Conservation (phyloP, 352 stramenopile species). For the Aphanomyces cochlioides region DNA sequence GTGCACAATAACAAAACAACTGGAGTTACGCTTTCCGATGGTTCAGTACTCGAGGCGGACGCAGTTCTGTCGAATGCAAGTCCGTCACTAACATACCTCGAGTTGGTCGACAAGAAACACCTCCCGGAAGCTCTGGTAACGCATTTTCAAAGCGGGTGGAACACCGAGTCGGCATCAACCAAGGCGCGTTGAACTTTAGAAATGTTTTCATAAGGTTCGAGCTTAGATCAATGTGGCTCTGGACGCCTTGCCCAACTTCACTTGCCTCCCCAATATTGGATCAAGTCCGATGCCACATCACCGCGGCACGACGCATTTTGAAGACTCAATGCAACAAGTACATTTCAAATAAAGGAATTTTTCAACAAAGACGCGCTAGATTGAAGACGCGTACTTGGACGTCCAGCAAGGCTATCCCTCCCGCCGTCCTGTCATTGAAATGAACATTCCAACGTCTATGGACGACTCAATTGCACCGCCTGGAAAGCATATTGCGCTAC, state of each 20-base stretch:
- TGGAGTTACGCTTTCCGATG: slow-evolving; percentile 63
- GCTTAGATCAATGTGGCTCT: slow-evolving; percentile 87
- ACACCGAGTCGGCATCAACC: slow-evolving; percentile 70
- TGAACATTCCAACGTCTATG: slow-evolving; percentile 87
- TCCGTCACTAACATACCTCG: slow-evolving; percentile 76
- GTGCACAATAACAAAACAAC: slow-evolving; percentile 42
- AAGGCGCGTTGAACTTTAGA: slow-evolving; percentile 42
- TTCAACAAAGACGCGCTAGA: slow-evolving; percentile 38
- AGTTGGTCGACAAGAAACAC: slow-evolving; percentile 59
- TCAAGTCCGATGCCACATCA: slow-evolving; percentile 71
- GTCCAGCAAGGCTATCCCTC: slow-evolving; percentile 65
- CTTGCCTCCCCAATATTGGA: slow-evolving; percentile 62
- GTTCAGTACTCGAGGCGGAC: slow-evolving; percentile 49
- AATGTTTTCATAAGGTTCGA: background rate
- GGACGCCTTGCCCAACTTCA: slow-evolving; percentile 78
- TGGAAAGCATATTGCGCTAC: slow-evolving; percentile 84
- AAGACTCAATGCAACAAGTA: slow-evolving; percentile 66
- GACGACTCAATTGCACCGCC: slow-evolving; percentile 70
- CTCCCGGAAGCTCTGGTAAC: slow-evolving; percentile 54
- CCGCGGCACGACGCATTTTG: slow-evolving; percentile 87
- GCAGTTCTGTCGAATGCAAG: slow-evolving; percentile 79
- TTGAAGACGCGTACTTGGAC: slow-evolving; percentile 86
- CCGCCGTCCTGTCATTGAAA: slow-evolving; percentile 82
- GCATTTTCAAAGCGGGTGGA: slow-evolving; percentile 78
- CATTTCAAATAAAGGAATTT: slow-evolving; percentile 40